Percentiles rank a stretch among this genome's conserved stretches.
Evolutionary conservation across 2,329 filamentous ascomycete species (phyloP).

Genomic region (Cytospora mali): DNA sequence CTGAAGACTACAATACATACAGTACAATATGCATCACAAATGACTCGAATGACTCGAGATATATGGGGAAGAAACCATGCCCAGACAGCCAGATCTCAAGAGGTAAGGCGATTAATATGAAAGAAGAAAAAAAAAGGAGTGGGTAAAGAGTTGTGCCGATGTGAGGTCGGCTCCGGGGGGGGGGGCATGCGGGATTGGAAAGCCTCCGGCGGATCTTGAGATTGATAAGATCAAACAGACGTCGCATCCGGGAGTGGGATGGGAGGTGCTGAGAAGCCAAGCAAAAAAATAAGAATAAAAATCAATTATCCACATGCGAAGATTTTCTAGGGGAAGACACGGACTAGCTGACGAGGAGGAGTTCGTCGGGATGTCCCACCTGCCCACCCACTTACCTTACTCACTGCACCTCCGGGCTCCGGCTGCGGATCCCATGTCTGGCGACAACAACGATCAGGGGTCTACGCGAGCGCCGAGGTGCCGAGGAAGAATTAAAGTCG

Average conservation of each 20-base stretch:
- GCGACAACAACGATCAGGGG: not conserved
- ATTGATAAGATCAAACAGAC: conserved; percentile 9
- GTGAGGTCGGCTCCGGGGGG: not conserved
- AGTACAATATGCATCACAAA: not conserved
- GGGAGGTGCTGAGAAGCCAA: not conserved
- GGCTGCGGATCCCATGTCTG: not conserved
- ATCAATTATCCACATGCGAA: not conserved
- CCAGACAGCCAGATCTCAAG: not conserved
- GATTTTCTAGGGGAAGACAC: not conserved
- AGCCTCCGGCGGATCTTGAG: conserved; percentile 5
- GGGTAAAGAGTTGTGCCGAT: not conserved
- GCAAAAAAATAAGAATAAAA: not conserved
- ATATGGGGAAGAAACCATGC: too few species aligned
- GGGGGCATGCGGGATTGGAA: too few species aligned
- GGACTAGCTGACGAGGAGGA: too few species aligned
- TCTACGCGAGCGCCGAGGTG: not conserved
- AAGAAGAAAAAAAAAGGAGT: not conserved
- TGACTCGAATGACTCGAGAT: not conserved
- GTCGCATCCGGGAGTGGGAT: not conserved
- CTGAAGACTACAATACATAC: not conserved
- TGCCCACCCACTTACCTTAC: too few species aligned
- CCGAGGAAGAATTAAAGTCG: not conserved
- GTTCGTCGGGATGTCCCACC: not conserved
- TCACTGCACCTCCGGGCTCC: not conserved
- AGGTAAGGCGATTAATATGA: not conserved